A percentile compares a stretch with the other conserved stretches of the same genome.
Evolutionary conservation across 371 early-diverging fungal genomes (phyloP).

Genomic region (Vavraia culicis): DNA sequence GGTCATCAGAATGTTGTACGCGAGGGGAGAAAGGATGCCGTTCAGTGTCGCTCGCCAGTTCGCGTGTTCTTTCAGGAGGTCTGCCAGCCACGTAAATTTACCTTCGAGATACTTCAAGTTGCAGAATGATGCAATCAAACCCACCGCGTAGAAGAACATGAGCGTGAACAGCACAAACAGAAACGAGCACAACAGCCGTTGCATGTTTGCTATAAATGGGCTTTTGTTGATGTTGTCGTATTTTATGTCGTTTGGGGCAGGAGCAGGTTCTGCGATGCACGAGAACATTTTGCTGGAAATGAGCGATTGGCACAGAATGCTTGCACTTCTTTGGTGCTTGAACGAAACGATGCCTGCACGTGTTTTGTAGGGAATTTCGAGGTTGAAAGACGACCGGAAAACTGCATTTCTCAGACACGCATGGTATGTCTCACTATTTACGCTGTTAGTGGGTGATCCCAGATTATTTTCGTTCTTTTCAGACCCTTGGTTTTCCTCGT

Average conservation of each 20-base stretch:
- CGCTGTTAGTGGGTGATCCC: no score
- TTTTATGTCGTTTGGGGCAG: slow-evolving; percentile 42
- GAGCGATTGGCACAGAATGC: slow-evolving; percentile 33
- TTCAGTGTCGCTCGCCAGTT: slow-evolving; percentile 19
- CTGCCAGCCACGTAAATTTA: slow-evolving; percentile 11
- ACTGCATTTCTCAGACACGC: no score
- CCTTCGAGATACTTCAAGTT: slow-evolving; percentile 10
- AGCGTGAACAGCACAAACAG: slow-evolving; percentile 34
- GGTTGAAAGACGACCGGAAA: slow-evolving; percentile 33
- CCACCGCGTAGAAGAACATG: slow-evolving; percentile 36
- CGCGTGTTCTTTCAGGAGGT: slow-evolving; percentile 13
- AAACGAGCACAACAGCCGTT: slow-evolving; percentile 19
- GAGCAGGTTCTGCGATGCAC: slow-evolving; percentile 33
- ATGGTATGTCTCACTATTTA: no score
- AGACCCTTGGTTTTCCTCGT: neutral
- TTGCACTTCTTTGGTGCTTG: slow-evolving; percentile 24
- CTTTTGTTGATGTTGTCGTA: slow-evolving; percentile 36
- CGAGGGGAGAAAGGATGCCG: slow-evolving; percentile 39
- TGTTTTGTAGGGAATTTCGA: slow-evolving; percentile 36
- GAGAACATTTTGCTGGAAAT: slow-evolving; percentile 40
- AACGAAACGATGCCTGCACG: slow-evolving; percentile 42
- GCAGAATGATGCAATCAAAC: slow-evolving; percentile 14
- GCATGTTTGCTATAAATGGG: slow-evolving; percentile 18
- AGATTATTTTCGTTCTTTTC: no score
- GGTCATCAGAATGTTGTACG: slow-evolving; percentile 34